Percentiles rank a stretch among this genome's conserved stretches.
Evolutionary conservation across 2,329 filamentous ascomycete species (phyloP).

Genomic region (Aspergillus latus): DNA sequence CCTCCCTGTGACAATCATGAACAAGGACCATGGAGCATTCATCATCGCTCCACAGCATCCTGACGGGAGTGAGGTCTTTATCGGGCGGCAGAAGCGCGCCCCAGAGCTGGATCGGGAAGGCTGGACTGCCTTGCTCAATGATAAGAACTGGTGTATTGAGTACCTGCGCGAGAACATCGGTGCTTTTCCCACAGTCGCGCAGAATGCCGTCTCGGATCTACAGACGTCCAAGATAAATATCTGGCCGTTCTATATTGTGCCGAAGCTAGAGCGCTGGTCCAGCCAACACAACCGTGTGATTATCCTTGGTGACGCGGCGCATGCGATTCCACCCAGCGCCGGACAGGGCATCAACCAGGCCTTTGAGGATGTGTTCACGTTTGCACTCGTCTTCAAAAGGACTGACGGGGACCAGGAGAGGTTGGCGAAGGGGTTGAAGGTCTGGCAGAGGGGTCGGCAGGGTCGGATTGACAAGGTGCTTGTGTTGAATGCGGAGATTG

Average conservation of each 20-base stretch:
- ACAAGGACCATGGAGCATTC: constrained; percentile 47
- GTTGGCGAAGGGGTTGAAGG: constrained; percentile 31
- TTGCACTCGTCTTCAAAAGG: constrained; percentile 30
- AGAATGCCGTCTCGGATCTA: constrained; percentile 38
- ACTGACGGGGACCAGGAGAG: constrained; percentile 1
- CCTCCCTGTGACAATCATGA: constrained; percentile 48
- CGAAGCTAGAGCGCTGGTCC: constrained; percentile 48
- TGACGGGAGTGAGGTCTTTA: constrained; percentile 52
- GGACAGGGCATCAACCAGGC: constrained; percentile 60
- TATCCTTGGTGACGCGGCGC: constrained; percentile 62
- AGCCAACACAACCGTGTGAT: constrained; percentile 42
- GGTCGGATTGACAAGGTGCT: constrained; percentile 41
- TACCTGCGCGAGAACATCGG: constrained; percentile 37
- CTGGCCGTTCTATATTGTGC: constrained; percentile 54
- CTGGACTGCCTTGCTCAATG: constrained; percentile 44
- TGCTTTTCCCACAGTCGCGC: constrained; percentile 39
- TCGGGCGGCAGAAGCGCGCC: constrained; percentile 48
- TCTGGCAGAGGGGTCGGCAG: constrained; percentile 54
- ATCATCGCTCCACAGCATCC: constrained; percentile 47
- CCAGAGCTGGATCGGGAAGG: constrained; percentile 41
- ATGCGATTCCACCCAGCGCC: constrained; percentile 61
- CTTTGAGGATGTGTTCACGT: constrained; percentile 54
- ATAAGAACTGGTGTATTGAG: constrained; percentile 43
- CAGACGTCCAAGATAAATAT: constrained; percentile 43
- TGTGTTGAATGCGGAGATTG: no score